Conservation (phyloP, 352 stramenopile genomes). For the Stramenopiles sp. region DNA sequence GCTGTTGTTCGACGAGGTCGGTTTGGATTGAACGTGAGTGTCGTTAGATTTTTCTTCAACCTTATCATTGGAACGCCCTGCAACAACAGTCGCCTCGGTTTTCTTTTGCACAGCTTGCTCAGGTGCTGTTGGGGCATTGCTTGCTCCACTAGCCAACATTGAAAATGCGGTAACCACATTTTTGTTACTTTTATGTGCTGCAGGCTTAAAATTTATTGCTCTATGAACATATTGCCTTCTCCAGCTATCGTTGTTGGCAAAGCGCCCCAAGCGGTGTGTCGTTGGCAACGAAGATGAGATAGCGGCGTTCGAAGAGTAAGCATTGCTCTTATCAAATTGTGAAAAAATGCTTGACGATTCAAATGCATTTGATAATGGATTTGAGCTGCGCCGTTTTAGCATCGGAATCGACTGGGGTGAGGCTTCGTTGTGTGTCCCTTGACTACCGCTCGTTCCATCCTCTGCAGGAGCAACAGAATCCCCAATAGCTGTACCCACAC, state of each 20-base stretch:
- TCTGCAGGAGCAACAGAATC: neutral
- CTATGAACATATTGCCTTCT: neutral
- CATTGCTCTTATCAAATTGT: neutral
- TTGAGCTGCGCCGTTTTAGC: neutral
- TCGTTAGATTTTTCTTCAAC: too few relatives aligned
- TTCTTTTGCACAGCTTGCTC: too few relatives aligned
- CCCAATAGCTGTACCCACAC: neutral
- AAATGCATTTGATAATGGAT: neutral
- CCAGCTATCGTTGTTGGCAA: neutral
- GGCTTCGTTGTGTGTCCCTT: neutral
- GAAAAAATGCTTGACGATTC: neutral
- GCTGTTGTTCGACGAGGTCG: too few relatives aligned
- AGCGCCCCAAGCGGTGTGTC: neutral
- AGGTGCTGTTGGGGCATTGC: too few relatives aligned
- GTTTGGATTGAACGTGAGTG: too few relatives aligned
- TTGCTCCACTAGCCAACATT: too few relatives aligned
- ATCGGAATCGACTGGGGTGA: neutral
- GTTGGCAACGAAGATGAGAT: neutral
- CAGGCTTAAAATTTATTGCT: neutral
- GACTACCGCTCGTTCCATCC: neutral
- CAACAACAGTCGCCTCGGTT: too few relatives aligned
- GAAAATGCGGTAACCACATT: neutral
- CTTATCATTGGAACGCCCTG: too few relatives aligned
- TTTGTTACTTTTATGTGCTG: neutral
- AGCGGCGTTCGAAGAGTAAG: neutral